phyloP scores from a whole-genome alignment of 441 rosid genomes.

The Adansonia gregorii region DNA sequence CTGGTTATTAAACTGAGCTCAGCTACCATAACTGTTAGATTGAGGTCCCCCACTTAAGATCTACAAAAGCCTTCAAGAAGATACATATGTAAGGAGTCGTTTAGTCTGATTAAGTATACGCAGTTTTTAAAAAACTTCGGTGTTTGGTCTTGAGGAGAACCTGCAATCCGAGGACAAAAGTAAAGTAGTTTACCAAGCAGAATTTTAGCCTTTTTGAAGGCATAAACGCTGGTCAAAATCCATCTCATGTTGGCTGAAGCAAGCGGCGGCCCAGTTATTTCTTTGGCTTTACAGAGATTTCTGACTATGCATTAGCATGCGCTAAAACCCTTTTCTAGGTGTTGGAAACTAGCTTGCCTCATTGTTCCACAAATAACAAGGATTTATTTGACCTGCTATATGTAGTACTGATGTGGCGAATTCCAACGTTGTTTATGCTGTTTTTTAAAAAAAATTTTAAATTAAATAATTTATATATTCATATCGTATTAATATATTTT shows the following conservation, averaged over 20 bases:
- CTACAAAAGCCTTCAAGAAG: neutral
- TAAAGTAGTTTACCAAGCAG: neutral
- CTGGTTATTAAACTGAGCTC: neutral
- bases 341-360: neutral
- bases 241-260: neutral
- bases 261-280: neutral
- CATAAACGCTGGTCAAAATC: neutral
- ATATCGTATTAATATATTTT: no score
- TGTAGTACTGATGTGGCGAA: no score
- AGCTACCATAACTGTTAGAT: neutral
- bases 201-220: neutral
- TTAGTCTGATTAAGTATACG: no score
- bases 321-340: neutral
- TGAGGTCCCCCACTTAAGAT: slow-evolving; percentile 4
- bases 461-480: no score
- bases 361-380: neutral
- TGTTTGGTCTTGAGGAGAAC: neutral
- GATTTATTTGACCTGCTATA: no score
- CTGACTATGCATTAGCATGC: neutral
- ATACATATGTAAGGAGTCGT: neutral
- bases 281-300: neutral
- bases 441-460: neutral
- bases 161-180: neutral
- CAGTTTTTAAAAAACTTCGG: neutral
- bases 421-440: neutral